phyloP scores from a whole-genome alignment of 78 protist genomes.

The Dictyostelium discoideum region DNA sequence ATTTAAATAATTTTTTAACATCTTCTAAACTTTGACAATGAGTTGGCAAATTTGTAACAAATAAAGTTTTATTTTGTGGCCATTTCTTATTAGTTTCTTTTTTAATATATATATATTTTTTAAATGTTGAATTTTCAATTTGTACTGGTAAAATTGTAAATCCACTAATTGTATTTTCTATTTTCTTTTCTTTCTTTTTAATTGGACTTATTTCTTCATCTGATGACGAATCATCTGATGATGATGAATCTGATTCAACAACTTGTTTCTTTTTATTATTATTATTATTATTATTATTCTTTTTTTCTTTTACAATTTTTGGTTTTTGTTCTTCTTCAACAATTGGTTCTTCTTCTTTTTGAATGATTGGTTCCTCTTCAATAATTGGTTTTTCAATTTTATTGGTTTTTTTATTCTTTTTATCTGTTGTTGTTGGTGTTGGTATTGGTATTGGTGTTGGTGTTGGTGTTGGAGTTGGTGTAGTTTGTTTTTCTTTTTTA shows the following conservation, averaged over 20 bases:
- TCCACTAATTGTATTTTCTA: slow-evolving; percentile 47
- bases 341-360: neutral
- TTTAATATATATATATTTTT: slow-evolving; percentile 48
- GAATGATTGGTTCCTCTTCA: neutral
- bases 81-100: slow-evolving; percentile 73
- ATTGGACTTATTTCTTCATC: neutral
- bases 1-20: slow-evolving; percentile 39
- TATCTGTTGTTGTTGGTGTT: neutral
- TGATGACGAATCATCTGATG: neutral
- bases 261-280: neutral
- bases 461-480: neutral
- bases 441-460: neutral
- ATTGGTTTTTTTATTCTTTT: neutral
- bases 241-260: neutral
- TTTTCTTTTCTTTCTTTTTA: neutral
- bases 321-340: neutral
- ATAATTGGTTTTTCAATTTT: neutral
- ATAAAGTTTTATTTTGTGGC: slow-evolving; percentile 47
- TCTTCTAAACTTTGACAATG: neutral
- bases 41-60: slow-evolving; percentile 50
- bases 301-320: neutral
- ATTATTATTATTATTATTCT: neutral
- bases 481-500: neutral
- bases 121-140: neutral
- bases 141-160: slow-evolving; percentile 43